Evolutionary conservation across 2,329 filamentous ascomycete species (phyloP).

Genomic region (Talaromyces sp.): DNA sequence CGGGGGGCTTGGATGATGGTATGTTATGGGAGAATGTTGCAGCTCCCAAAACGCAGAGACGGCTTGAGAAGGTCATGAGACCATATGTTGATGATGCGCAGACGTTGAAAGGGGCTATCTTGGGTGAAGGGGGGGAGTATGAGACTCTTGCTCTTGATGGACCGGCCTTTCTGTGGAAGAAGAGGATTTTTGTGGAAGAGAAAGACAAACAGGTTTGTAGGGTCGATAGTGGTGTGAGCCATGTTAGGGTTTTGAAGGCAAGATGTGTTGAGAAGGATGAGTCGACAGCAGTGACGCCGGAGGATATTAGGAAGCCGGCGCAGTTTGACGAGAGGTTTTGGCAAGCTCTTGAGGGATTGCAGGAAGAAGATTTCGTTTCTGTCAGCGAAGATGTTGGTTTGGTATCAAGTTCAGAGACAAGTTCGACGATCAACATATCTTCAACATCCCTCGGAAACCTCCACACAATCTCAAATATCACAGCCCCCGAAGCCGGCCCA

Average conservation of each 20-base stretch:
- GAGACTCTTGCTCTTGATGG: slow-evolving; percentile 88
- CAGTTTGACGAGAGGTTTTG: slow-evolving; percentile 65
- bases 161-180: slow-evolving; percentile 68
- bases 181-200: slow-evolving; percentile 62
- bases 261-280: slow-evolving; percentile 46
- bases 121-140: slow-evolving; percentile 94
- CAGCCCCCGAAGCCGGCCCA: slow-evolving; percentile 38
- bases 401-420: neutral
- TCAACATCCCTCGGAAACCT: slow-evolving; percentile 24
- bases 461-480: slow-evolving; percentile 39
- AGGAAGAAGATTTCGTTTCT: neutral
- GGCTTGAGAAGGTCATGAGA: slow-evolving; percentile 48
- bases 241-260: slow-evolving; percentile 62
- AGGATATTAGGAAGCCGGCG: slow-evolving; percentile 52
- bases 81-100: slow-evolving; percentile 50
- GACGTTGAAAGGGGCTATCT: slow-evolving; percentile 64
- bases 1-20: slow-evolving; percentile 75
- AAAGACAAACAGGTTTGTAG: slow-evolving; percentile 52
- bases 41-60: slow-evolving; percentile 44
- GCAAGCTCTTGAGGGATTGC: slow-evolving; percentile 29
- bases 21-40: slow-evolving; percentile 81
- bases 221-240: slow-evolving; percentile 75
- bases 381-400: neutral
- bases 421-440: slow-evolving; percentile 1
- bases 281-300: slow-evolving; percentile 15